Evolutionary conservation across 2,329 filamentous ascomycete genomes (phyloP), one percentile per base, ranked within the genome.

Genomic region (Sporothrix variecibatus): DNA sequence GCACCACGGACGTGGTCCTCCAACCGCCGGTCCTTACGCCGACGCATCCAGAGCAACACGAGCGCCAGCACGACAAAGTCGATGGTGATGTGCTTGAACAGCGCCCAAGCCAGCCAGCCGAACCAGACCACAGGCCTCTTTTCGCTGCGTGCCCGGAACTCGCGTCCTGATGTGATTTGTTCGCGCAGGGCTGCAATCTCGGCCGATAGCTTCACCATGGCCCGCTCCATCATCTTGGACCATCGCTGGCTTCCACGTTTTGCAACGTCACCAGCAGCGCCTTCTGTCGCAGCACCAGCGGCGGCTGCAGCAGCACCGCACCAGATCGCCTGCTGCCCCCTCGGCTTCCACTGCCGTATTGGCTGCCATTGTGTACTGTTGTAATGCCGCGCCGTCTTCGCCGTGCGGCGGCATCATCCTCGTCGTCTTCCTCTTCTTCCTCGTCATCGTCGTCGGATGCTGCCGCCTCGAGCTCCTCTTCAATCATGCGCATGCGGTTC

Each of bases 161-260:
- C 89, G 15, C 93, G 87, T 0, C 93, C 91, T 0, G 90, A 88
- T 72, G 94, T 92, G 77, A 98, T 92, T 80, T 98, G 95, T 82
- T 99, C 96, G 49, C 96, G 89, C 76, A 98, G 83, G 0, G 96
- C 96, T 0, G 96, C 95, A 43, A 99, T 90, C 83, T 99, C 96
- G 20, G 94, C 93, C 5, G 95, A 97, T 84, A 98, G 91, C 78
- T 94, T 93, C 73, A 95, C 93, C 73, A 98, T 87, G 28, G 94
- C 93, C 60, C 91, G 89, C 83, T 98, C 95, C 76, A 98, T 92
- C 78, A 93, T 91, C 75, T 89, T 91, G 71, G 93, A 91, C 94
- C 94, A 97, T 31, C 72, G 72, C 38, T 62, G 56, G 71, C 60
- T 68, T 4, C 71, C 71, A 0, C 79, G 89, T 90, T 75, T 73